phyloP scores from a whole-genome alignment of 345 rosid genomes.

The Stellera chamaejasme region DNA sequence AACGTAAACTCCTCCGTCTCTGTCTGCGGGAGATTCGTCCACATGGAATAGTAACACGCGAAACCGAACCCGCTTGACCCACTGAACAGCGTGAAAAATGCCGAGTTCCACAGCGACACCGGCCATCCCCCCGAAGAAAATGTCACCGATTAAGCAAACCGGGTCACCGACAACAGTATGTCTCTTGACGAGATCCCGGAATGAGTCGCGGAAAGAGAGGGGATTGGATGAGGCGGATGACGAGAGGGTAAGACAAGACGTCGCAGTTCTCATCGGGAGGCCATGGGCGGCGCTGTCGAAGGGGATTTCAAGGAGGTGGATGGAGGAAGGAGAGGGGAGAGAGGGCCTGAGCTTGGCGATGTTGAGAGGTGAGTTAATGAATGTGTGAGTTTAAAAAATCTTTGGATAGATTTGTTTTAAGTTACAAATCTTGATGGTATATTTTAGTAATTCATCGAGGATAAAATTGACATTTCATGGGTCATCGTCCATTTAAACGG shows the following conservation, averaged over 20 bases:
- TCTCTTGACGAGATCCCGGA: neutral
- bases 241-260: slow-evolving; percentile 6
- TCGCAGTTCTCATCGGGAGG: neutral
- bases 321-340: neutral
- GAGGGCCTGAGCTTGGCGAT: neutral
- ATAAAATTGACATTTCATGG: no score
- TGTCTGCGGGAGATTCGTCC: slow-evolving; percentile 34
- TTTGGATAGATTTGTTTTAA: no score
- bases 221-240: slow-evolving; percentile 44
- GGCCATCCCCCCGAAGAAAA: neutral
- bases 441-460: no score
- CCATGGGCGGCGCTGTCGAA: neutral
- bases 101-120: neutral
- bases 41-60: slow-evolving; percentile 47
- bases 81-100: neutral
- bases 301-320: neutral
- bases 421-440: no score
- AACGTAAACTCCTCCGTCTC: neutral
- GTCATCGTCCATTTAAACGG: no score
- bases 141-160: neutral
- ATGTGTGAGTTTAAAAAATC: no score
- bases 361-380: neutral
- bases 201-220: slow-evolving; percentile 22
- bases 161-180: neutral
- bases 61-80: slow-evolving; percentile 26